These are phyloP conservation scores for Styphnolobium japonicum DNA, from an alignment of 306 rosid genomes.

Conservation along the genomic window DNA sequence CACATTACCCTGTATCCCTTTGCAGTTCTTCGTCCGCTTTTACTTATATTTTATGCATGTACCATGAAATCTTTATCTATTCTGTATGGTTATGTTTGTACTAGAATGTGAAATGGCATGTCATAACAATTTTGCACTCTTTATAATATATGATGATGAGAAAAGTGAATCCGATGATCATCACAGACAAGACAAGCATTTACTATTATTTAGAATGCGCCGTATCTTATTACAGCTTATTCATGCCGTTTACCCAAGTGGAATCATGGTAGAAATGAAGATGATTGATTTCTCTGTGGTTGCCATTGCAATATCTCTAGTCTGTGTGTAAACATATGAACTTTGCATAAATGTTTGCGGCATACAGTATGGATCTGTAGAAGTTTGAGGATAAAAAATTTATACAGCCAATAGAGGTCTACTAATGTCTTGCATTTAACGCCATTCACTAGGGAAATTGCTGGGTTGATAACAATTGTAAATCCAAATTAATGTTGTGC, in stretches of 20 bases:
- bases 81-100: not conserved
- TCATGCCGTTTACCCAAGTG: not conserved
- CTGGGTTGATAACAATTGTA: not conserved
- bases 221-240: not conserved
- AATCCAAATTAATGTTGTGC: not conserved
- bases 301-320: not conserved
- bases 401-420: not conserved
- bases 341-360: not conserved
- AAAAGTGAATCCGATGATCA: not conserved
- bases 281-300: not conserved
- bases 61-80: not conserved
- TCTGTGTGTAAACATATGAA: not conserved
- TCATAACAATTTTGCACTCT: not conserved
- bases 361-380: not conserved
- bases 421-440: not conserved
- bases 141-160: not conserved
- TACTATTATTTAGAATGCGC: not conserved
- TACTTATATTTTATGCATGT: not conserved
- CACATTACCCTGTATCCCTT: not conserved
- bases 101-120: not conserved
- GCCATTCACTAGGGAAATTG: not conserved
- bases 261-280: not conserved
- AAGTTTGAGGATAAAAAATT: not conserved
- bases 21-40: not conserved
- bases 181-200: not conserved